Conservation (phyloP, 176 grass and related monocot genomes). For the Cymbopogon citratus region DNA sequence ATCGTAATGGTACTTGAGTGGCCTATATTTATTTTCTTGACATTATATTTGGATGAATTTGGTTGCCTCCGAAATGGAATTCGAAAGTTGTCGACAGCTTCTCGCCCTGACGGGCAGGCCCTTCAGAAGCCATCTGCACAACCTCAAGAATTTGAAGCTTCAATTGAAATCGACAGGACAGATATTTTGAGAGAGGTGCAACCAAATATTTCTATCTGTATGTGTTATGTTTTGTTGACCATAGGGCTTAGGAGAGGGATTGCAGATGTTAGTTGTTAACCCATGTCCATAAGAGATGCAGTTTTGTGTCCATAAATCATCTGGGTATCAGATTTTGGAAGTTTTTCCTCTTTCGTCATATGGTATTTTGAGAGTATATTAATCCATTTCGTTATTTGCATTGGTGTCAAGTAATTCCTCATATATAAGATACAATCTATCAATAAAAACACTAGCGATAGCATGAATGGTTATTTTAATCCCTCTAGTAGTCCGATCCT, state of each 20-base stretch:
- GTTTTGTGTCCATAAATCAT: background rate
- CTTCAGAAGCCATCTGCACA: slow-evolving; percentile 11
- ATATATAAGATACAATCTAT: background rate
- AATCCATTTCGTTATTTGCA: background rate
- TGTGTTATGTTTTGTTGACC: background rate
- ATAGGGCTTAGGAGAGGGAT: background rate
- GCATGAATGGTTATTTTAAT: background rate
- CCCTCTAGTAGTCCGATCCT: background rate
- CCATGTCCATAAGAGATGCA: background rate
- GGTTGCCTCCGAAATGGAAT: slow-evolving; percentile 31
- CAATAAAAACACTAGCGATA: background rate
- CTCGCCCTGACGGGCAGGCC: background rate
- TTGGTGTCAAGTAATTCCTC: background rate
- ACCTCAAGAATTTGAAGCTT: slow-evolving; percentile 33
- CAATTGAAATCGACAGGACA: slow-evolving; percentile 37
- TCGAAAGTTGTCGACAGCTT: background rate
- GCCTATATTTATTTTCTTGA: slow-evolving; percentile 36
- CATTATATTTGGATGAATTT: slow-evolving; percentile 46
- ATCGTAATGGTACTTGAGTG: slow-evolving; percentile 56
- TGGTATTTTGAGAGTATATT: background rate
- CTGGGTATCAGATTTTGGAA: background rate
- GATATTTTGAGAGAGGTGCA: slow-evolving; percentile 47
- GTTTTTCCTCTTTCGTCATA: background rate
- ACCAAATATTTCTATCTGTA: background rate
- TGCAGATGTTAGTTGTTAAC: background rate